Base-by-base conservation (phyloP, 1,284 basidiomycete genomes). In the Caloboletus firmus region DNA sequence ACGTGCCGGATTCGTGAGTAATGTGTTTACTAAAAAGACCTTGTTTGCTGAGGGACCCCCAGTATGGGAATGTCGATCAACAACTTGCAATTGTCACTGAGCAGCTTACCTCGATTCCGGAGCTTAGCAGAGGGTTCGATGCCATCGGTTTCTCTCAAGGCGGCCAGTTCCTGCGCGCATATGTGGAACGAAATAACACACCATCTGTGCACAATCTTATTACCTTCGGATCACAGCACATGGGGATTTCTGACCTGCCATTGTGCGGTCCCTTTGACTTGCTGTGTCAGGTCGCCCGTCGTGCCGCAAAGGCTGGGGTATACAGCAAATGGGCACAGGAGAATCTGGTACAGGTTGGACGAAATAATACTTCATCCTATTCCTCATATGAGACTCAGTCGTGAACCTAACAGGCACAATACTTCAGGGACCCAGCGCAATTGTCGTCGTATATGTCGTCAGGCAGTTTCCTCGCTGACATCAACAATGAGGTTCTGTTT, bases 61-160 rank as follows among this genome's bases (percentile, higher is more conserved):
- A 93, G 91, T 94, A 89, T 62, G 94, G 93, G 44, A 84, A 89
- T 60, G 83, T 93, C 35, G 81, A 91, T 59, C 78, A 81, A 4
- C 91, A 96, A 62, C 65, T 96, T 2, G 77, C 76, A 26, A 48
- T 77, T 28, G 91, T 86, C 2, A 79, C 88, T 40, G 75, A 81
- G 41, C 89, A 95, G 69, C 75, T 98, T 4, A 73, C 75, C 28
- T 74, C 69, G 2, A 79, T 95, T 26, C 78, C 85, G 0, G 87
- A 96, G 64, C 79, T 98, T 9, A 56, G 74, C 44, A 64, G 70
- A 39, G 94, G 94, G 15, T 96, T 95, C 64, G 92, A 97, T 69
- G 95, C 88, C 3, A 88, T 97, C 52, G 95, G 95, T 0, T 91
- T 97, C 71, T 94, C 91, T 1, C 94, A 97, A 81, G 94, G 84